These are phyloP conservation scores for Eustoma russellianum DNA, from an alignment of 257 asterid genomes.

Conservation along the genomic window DNA sequence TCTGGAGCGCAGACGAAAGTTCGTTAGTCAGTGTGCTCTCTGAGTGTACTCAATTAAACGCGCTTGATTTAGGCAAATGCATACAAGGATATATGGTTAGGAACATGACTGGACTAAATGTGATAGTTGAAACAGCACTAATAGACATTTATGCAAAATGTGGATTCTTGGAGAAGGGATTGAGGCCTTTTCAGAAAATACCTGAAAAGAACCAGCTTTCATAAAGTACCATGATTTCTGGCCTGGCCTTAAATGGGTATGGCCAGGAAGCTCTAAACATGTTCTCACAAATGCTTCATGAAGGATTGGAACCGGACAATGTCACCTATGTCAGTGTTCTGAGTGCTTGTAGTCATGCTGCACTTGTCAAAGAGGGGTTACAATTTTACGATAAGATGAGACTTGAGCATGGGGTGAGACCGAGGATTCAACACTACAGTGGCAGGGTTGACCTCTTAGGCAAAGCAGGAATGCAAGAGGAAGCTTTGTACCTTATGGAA, in stretches of 20 bases:
- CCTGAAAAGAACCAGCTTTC: conserved; percentile 38
- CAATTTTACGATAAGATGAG: conserved; percentile 43
- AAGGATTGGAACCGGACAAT: conserved; percentile 50
- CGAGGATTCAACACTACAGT: conserved; percentile 70
- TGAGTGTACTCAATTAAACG: conserved; percentile 58
- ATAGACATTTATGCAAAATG: conserved; percentile 61
- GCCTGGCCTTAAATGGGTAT: conserved; percentile 54
- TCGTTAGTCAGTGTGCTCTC: conserved; percentile 60
- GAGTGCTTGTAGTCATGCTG: conserved; percentile 58
- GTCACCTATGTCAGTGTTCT: conserved; percentile 60
- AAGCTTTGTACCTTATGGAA: conserved; percentile 49
- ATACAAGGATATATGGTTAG: conserved; percentile 50
- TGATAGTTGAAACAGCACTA: conserved; percentile 51
- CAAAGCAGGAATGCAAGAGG: conserved; percentile 40
- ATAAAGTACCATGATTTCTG: conserved; percentile 57
- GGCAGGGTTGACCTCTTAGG: conserved; percentile 77
- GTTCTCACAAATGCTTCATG: conserved; percentile 48
- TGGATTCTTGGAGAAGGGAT: conserved; percentile 54
- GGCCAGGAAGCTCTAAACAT: conserved; percentile 46
- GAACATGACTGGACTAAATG: conserved; percentile 56
- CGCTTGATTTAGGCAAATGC: conserved; percentile 45
- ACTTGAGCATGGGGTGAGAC: conserved; percentile 32
- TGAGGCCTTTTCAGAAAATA: conserved; percentile 41
- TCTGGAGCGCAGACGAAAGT: conserved; percentile 73
- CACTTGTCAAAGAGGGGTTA: conserved; percentile 48